phyloP scores from a whole-genome alignment of 2,329 filamentous ascomycete genomes.

The Dendryphion nanum region DNA sequence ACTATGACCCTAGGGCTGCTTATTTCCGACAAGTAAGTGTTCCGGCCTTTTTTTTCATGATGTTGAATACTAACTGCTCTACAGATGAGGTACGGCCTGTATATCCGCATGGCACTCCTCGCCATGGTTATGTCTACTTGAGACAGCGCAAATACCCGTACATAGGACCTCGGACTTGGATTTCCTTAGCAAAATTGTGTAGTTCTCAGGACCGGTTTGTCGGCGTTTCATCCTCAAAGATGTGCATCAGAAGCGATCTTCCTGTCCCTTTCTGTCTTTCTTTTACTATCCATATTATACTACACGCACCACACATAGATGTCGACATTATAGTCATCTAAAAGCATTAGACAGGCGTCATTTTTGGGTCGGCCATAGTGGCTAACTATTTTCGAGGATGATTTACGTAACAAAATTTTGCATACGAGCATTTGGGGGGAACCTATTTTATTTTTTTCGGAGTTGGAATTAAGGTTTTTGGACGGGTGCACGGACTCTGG shows the following conservation, averaged over 20 bases:
- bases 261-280: too few relatives aligned
- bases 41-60: not conserved
- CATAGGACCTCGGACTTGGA: not conserved
- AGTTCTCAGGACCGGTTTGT: too few relatives aligned
- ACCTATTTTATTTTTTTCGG: conserved; percentile 34
- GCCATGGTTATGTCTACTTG: conserved; percentile 78
- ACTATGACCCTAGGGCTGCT: conserved; percentile 93
- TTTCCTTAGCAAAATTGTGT: too few relatives aligned
- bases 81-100: conserved; percentile 96
- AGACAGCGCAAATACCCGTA: conserved; percentile 3
- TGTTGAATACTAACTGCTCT: not conserved
- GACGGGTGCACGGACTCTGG: conserved; percentile 5
- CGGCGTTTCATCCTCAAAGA: too few relatives aligned
- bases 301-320: conserved; percentile 1
- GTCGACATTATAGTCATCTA: conserved; percentile 5
- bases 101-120: conserved; percentile 95
- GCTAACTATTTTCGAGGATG: not conserved
- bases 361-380: not conserved
- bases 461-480: conserved; percentile 3
- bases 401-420: conserved; percentile 2
- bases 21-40: conserved; percentile 96
- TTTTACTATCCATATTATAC: too few relatives aligned
- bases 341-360: conserved; percentile 8
- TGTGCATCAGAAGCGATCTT: too few relatives aligned
- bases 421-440: conserved; percentile 15